Evolutionary conservation across 352 stramenopile genomes (phyloP), one percentile per base, ranked within the genome.

Genomic region (Achlya hypogyna): DNA sequence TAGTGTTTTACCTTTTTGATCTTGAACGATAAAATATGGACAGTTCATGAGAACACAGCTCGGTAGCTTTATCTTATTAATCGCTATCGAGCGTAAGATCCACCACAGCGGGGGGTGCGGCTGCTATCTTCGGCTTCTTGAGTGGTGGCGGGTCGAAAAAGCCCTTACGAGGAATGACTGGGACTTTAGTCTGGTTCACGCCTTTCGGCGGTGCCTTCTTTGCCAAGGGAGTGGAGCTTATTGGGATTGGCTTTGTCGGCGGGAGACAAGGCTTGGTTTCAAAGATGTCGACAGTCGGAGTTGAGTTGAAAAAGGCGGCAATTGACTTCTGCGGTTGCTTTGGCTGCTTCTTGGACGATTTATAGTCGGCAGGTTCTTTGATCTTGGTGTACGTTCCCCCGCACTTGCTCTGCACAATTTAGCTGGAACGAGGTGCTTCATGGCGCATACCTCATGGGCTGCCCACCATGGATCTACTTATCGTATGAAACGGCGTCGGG

Each of bases 381-480:
- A 38, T 28, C n/a, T 35, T 53, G 23, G 22, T 78, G 65, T 88
- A 93, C 34, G 54, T 79, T 0, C 85, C 85, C 10, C 85, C 82
- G 65, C 82, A 93, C 31, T 71, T 76, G 42, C 72, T 77, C 71
- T 89, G 54, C n/a, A 54, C 1, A 62, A 3, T 2, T 53, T 47
- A 40, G 29, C 27, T 4, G 1, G 14, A 56, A 9, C n/a, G 12
- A 62, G 14, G 14, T 62, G 14, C 43, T 62, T 23, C n/a, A 14
- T 62, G 12, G 56, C n/a, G 54, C 64, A 1, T 54, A 81, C 75
- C 56, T 77, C 45, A 42, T 93, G 85, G 16, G 88, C 76, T 16
- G 71, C 47, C 83, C 83, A 93, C 85, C 85, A 93, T 5, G 65
- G 71, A 72, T 93, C 85, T 32, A 75, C 14, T 18, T 16, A 27